Evolutionary conservation across 176 grass and related monocot genomes (phyloP), one percentile per base, ranked within the genome.

Genomic region (Oryza nivara): DNA sequence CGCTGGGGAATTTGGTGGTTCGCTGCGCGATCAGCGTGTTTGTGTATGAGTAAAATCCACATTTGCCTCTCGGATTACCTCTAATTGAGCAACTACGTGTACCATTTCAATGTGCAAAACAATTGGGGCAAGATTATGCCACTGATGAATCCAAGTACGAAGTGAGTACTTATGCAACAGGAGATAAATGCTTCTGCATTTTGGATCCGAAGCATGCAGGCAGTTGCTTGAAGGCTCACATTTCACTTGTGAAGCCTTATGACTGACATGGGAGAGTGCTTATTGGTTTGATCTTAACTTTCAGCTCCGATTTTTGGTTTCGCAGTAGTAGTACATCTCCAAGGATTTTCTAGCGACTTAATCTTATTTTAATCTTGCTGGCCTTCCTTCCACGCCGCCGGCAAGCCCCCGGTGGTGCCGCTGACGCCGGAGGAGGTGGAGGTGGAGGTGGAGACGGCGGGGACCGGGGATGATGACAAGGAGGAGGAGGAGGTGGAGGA

Each of bases 401-500:
- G 84, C 51, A 84, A 66, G 76, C 34, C 70, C 23, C 70, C 52
- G 0, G 52, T 81, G 13, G 76, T 76, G 70, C 80, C 65, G 65
- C 76, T 80, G 43, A 87, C 80, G 3, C 69, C 84, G 34, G 80
- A 82, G 23, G 23, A 23, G 23, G 23, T 23, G 67, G 94, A 87
- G 72, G 87, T 2, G 34, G 34, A 22, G 67, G 91, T 51, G 63
- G 82, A 61, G 32, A 35, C n/a, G 7, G 80, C 12, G 45, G 75
- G 4, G 23, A 7, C 15, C 17, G 87, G 36, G 32, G 68, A 30
- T 16, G 69, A 68, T 35, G 90, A 28, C 28, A 1, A 28, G 28
- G 28, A 28, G 28, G 28, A 28, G 28, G 25, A 25, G 25, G 25
- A 25, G 25, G 25, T 1, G 25, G 25, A 25, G 25, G 1, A 28